A percentile compares a stretch with the other conserved stretches of the same genome.
Conservation (phyloP, 257 asterid genomes). For the Hygrophila difformis region DNA sequence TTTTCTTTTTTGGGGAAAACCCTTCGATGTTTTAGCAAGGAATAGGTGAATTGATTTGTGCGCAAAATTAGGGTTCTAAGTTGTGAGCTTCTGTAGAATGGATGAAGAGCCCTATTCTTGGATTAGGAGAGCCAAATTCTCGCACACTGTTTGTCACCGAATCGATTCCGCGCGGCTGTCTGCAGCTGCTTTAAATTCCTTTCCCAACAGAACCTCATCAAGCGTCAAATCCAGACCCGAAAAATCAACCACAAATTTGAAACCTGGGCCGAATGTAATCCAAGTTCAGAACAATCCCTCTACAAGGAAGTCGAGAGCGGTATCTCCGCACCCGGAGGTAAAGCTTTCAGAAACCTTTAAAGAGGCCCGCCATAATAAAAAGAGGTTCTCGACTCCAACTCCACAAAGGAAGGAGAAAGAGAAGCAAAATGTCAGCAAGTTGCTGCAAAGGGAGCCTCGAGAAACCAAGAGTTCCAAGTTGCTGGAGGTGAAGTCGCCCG, state of each 20-base stretch:
- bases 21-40: too few relatives aligned
- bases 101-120: slow-evolving; percentile 80
- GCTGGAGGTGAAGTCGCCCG: slow-evolving; percentile 27
- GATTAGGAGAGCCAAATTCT: slow-evolving; percentile 79
- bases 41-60: too few relatives aligned
- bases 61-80: slow-evolving; percentile 12
- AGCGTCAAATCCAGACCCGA: slow-evolving; percentile 35
- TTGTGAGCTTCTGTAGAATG: slow-evolving; percentile 22
- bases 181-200: slow-evolving; percentile 33
- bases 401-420: slow-evolving; percentile 36
- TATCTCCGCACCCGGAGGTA: slow-evolving; percentile 59
- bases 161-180: slow-evolving; percentile 53
- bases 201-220: slow-evolving; percentile 17
- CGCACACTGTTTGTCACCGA: slow-evolving; percentile 81
- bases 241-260: too few relatives aligned
- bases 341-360: slow-evolving; percentile 57
- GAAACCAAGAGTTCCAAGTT: slow-evolving; percentile 20
- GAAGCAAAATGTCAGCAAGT: slow-evolving; percentile 29
- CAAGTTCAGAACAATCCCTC: slow-evolving; percentile 33
- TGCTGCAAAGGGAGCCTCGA: slow-evolving; percentile 20
- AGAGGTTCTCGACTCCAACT: slow-evolving; percentile 52
- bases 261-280: slow-evolving; percentile 27
- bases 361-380: slow-evolving; percentile 55
- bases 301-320: slow-evolving; percentile 44
- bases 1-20: too few relatives aligned